Conservation (phyloP, 2,329 filamentous ascomycete genomes). For the Pseudocercospora eumusae region DNA sequence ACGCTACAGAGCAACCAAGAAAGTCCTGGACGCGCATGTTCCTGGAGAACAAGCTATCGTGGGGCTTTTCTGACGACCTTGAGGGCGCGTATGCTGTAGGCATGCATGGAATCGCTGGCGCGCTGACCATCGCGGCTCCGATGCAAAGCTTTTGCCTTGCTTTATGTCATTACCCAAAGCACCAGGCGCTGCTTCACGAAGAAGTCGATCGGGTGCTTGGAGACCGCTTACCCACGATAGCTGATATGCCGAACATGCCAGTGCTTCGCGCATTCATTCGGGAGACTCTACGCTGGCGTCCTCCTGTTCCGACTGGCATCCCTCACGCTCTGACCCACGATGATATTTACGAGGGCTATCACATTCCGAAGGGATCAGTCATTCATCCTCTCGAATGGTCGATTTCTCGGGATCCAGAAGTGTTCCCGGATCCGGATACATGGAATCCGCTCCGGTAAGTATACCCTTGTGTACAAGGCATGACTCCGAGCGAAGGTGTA, state of each 20-base stretch:
- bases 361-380: conserved; percentile 35
- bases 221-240: conserved; percentile 56
- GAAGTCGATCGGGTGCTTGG: conserved; percentile 61
- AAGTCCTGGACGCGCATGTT: conserved; percentile 49
- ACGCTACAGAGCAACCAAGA: conserved; percentile 10
- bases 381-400: conserved; percentile 47
- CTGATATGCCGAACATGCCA: conserved; percentile 55
- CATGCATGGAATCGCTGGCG: conserved; percentile 52
- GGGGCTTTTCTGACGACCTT: conserved; percentile 46
- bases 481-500: too few species aligned
- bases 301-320: conserved; percentile 50
- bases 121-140: conserved; percentile 50
- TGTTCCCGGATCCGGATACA: conserved; percentile 13
- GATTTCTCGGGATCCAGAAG: conserved; percentile 15
- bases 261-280: conserved; percentile 59
- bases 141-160: conserved; percentile 49
- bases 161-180: conserved; percentile 50
- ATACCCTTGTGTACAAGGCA: too few species aligned
- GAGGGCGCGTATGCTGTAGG: conserved; percentile 51
- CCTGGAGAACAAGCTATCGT: conserved; percentile 44
- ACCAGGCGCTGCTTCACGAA: conserved; percentile 49
- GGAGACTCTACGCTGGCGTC: conserved; percentile 60
- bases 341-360: conserved; percentile 36
- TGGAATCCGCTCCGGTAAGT: conserved; percentile 47
- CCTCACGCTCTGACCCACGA: conserved; percentile 34